Conservation (phyloP, 148 eudicot species). For the Talinum fruticosum region DNA sequence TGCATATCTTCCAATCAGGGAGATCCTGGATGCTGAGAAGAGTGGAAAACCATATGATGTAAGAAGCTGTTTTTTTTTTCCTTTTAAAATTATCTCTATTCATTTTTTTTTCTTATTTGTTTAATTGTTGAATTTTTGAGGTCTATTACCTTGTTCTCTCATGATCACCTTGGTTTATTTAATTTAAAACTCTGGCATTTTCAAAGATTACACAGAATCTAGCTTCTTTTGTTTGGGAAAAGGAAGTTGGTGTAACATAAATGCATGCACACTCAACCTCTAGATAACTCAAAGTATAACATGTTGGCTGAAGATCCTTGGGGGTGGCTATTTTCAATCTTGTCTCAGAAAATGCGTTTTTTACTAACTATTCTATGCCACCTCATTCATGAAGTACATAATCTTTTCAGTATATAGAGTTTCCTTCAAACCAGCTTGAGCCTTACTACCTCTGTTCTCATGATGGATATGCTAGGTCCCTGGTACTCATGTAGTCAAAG, state of each 20-base stretch:
- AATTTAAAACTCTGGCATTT: neutral
- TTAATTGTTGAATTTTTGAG: neutral
- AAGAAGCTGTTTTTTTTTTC: slow-evolving; percentile 22
- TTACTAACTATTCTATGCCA: too few species aligned
- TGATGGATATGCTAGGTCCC: neutral
- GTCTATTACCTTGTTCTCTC: neutral
- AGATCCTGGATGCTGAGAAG: slow-evolving; percentile 76
- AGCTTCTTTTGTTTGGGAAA: neutral
- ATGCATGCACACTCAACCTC: too few species aligned
- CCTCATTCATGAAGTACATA: too few species aligned
- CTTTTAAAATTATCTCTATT: neutral
- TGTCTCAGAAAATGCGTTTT: neutral
- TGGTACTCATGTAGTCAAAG: neutral
- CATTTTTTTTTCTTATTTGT: neutral
- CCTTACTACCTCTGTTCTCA: neutral
- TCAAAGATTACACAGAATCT: neutral
- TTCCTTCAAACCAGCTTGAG: too few species aligned
- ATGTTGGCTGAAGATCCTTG: neutral
- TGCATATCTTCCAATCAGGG: slow-evolving; percentile 88
- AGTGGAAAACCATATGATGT: slow-evolving; percentile 59
- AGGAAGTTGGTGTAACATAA: neutral
- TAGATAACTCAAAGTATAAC: neutral
- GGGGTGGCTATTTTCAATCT: neutral
- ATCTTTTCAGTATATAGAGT: too few species aligned
- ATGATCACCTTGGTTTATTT: neutral